A percentile compares a stretch with the other conserved stretches of the same genome.
Conservation (phyloP, 805 yeast genomes). For the Candida stauntonica region DNA sequence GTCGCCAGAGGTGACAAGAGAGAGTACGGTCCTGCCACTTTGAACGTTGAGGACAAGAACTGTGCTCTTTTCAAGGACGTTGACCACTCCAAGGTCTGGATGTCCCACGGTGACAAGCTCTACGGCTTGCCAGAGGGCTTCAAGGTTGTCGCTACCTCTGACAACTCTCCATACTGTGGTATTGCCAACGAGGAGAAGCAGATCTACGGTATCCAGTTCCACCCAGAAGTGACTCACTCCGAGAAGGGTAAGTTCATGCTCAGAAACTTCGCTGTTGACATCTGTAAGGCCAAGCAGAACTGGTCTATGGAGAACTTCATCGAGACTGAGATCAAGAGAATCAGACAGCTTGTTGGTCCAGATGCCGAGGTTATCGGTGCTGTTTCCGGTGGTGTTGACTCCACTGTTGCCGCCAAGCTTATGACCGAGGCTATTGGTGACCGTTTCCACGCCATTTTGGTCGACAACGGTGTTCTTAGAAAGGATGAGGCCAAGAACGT, state of each 20-base stretch:
- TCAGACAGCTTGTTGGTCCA: slow-evolving; percentile 89
- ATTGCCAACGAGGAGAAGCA: slow-evolving; percentile 68
- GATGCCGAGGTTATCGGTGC: slow-evolving; percentile 99
- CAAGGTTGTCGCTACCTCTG: slow-evolving; percentile 84
- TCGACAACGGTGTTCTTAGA: slow-evolving; percentile 97
- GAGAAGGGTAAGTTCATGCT: slow-evolving; percentile 82
- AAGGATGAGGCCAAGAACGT: slow-evolving; percentile 87
- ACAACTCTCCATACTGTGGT: slow-evolving; percentile 94
- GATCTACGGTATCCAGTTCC: slow-evolving; percentile 96
- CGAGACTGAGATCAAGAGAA: slow-evolving; percentile 93
- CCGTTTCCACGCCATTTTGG: slow-evolving; percentile 96
- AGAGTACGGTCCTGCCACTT: slow-evolving; percentile 95
- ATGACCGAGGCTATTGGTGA: slow-evolving; percentile 98
- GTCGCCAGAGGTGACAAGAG: slow-evolving; percentile 96
- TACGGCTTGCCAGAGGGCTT: slow-evolving; percentile 85
- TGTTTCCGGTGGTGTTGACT: slow-evolving; percentile 98
- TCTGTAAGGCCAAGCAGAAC: slow-evolving; percentile 82
- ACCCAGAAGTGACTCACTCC: slow-evolving; percentile 98
- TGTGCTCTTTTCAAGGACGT: slow-evolving; percentile 82
- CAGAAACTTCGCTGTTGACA: slow-evolving; percentile 87
- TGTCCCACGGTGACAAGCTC: slow-evolving; percentile 98
- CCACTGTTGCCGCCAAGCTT: slow-evolving; percentile 97
- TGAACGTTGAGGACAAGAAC: slow-evolving; percentile 62
- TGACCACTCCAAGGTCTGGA: slow-evolving; percentile 96
- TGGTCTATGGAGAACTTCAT: slow-evolving; percentile 99